Evolutionary conservation across 768 basidiomycete species (phyloP).

Genomic region (Mycena filopes): DNA sequence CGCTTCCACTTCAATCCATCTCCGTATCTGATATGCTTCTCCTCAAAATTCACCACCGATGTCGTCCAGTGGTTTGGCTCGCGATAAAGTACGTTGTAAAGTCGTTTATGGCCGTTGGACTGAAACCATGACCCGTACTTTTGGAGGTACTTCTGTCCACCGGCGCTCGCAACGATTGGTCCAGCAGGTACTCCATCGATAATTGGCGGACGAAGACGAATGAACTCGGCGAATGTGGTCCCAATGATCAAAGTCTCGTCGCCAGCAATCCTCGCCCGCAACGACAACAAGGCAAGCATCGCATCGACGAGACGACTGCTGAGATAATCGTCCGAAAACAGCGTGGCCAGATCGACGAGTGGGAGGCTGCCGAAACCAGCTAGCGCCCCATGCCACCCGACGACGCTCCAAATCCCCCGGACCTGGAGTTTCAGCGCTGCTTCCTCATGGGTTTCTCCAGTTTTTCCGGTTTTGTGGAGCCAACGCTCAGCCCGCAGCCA

Average conservation of each 20-base stretch:
- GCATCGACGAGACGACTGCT: background rate
- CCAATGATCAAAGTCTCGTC: no score
- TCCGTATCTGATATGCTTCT: conserved; percentile 14
- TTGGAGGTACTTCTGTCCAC: background rate
- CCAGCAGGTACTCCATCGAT: no score
- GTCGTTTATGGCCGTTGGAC: background rate
- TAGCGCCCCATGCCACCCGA: background rate
- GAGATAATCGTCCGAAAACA: background rate
- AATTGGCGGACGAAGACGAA: no score
- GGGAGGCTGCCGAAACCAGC: background rate
- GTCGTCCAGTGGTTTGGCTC: conserved; percentile 24
- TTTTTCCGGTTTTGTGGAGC: background rate
- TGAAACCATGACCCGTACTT: conserved; percentile 12
- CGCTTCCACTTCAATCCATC: conserved; percentile 4
- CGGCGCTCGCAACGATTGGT: background rate
- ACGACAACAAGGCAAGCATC: background rate
- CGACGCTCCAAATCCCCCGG: conserved; percentile 5
- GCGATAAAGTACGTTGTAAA: conserved; percentile 7
- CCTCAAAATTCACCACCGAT: background rate
- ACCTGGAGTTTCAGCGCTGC: background rate
- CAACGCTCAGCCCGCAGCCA: conserved; percentile 12
- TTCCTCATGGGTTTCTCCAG: background rate
- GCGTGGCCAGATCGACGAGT: background rate
- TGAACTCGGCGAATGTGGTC: no score
- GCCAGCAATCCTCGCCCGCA: background rate